These are phyloP conservation scores for Beauveria medogensis DNA, from an alignment of 2,329 filamentous ascomycete species.

Conservation along the genomic window DNA sequence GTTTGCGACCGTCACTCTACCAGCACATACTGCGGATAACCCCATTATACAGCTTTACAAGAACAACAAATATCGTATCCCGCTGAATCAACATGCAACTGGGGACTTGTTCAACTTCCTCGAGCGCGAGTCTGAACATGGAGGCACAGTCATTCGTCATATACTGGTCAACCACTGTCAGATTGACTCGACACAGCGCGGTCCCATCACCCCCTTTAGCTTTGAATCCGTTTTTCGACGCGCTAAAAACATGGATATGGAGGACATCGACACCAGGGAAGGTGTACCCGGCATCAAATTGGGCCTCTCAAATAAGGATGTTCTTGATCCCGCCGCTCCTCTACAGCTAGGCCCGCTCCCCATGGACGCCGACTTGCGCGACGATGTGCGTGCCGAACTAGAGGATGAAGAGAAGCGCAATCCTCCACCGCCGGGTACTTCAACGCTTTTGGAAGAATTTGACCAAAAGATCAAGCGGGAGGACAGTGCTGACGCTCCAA, in stretches of 20 bases:
- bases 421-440: conserved; percentile 61
- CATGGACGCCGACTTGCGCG: conserved; percentile 72
- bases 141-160: conserved; percentile 68
- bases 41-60: conserved; percentile 71
- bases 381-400: conserved; percentile 80
- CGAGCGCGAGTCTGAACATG: conserved; percentile 75
- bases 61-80: conserved; percentile 80
- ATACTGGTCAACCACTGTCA: conserved; percentile 58
- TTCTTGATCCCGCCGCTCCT: conserved; percentile 45
- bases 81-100: conserved; percentile 78
- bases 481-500: conserved; percentile 76
- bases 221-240: conserved; percentile 52
- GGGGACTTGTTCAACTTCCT: conserved; percentile 80
- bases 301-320: conserved; percentile 52
- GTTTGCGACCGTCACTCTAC: conserved; percentile 65
- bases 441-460: conserved; percentile 77
- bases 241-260: conserved; percentile 52
- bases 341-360: conserved; percentile 75
- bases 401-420: conserved; percentile 75
- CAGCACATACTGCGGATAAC: conserved; percentile 72
- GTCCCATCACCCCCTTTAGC: conserved; percentile 56
- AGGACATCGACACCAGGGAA: conserved; percentile 55
- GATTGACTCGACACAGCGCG: conserved; percentile 49
- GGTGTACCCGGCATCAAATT: conserved; percentile 57
- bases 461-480: conserved; percentile 84